Evolutionary conservation across 345 rosid genomes (phyloP).

Genomic region (Populus euphratica): DNA sequence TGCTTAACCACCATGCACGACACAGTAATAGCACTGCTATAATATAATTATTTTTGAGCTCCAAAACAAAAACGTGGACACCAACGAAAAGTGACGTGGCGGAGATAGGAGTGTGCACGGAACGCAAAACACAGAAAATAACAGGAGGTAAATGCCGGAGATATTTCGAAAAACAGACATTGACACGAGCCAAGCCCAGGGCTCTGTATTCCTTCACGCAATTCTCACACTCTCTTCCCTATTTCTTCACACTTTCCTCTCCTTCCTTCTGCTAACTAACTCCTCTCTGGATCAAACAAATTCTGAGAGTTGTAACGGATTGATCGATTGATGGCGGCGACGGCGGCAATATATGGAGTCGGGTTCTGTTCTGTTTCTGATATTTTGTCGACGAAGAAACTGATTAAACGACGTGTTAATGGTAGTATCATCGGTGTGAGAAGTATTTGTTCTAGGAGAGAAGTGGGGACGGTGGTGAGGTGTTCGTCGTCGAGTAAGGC

Average conservation of each 20-base stretch:
- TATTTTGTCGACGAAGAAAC: constrained; percentile 31
- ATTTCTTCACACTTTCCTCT: constrained; percentile 21
- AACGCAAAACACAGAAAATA: not conserved
- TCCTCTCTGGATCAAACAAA: not conserved
- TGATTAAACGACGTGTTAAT: constrained; percentile 20
- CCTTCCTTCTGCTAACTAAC: not conserved
- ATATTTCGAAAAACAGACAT: constrained; percentile 40
- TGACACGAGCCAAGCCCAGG: constrained; percentile 60
- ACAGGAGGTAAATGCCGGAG: constrained; percentile 8
- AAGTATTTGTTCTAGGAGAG: constrained; percentile 14
- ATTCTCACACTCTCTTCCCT: constrained; percentile 46
- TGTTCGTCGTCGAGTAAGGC: constrained; percentile 45
- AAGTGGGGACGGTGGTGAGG: constrained; percentile 18
- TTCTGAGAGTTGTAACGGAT: not conserved
- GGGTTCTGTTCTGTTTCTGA: constrained; percentile 28
- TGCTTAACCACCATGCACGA: no score
- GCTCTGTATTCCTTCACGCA: constrained; percentile 67
- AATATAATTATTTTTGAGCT: no score
- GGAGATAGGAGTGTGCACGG: not conserved
- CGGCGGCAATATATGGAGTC: constrained; percentile 53
- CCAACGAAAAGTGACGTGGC: not conserved
- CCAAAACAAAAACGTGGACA: not conserved
- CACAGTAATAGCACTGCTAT: no score
- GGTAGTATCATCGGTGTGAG: constrained; percentile 16
- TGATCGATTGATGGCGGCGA: constrained; percentile 9